Conservation (phyloP, 23 red algal species). For the Pyropia haitanensis region DNA sequence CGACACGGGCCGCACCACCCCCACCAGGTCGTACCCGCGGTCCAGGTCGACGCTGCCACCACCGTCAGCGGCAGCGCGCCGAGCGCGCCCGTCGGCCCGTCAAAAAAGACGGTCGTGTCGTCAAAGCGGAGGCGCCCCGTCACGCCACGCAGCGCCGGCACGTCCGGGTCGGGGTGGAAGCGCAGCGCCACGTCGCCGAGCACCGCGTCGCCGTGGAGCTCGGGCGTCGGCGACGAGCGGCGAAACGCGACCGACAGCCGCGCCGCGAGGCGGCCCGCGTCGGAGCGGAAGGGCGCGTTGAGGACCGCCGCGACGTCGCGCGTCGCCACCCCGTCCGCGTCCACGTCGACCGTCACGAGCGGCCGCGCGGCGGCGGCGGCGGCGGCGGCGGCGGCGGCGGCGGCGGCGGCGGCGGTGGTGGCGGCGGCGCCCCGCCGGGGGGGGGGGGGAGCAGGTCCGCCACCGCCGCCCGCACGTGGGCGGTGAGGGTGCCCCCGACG, state of each 20-base stretch:
- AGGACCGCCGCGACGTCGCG: conserved; percentile 39
- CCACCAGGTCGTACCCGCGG: conserved; percentile 54
- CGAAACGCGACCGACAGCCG: conserved; percentile 44
- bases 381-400: no score
- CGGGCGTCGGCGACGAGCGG: conserved; percentile 21
- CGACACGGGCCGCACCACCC: conserved; percentile 38
- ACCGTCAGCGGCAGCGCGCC: conserved; percentile 69
- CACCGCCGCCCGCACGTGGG: no score
- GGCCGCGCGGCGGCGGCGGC: no score
- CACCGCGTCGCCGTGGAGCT: conserved; percentile 40
- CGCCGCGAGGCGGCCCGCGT: conserved; percentile 25
- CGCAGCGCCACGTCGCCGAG: conserved; percentile 41
- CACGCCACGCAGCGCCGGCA: conserved; percentile 39
- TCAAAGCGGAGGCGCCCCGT: conserved; percentile 65
- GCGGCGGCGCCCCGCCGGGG: no score
- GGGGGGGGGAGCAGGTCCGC: no score
- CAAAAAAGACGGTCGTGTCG: conserved; percentile 55
- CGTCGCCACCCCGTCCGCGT: conserved; percentile 18
- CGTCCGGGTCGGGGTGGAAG: conserved; percentile 70
- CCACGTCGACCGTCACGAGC: conserved; percentile 17
- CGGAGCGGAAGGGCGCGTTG: conserved; percentile 56
- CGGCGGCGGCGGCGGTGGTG: no score
- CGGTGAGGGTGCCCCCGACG: no score
- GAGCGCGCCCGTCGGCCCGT: conserved; percentile 44
- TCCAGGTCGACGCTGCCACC: conserved; percentile 57